Conservation (phyloP, 305 asterid genomes). For the Rubia tinctorum region DNA sequence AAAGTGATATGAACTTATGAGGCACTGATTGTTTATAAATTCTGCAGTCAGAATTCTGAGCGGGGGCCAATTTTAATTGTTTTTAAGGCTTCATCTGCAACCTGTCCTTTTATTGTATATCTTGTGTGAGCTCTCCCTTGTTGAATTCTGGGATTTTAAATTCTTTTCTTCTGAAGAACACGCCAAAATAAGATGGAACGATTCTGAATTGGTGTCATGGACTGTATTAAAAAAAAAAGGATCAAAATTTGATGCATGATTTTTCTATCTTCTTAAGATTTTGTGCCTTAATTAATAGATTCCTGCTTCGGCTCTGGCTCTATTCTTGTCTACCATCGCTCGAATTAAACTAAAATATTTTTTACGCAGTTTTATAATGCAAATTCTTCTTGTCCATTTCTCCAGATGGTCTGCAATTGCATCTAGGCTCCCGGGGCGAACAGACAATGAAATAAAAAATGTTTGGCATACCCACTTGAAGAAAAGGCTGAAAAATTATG, state of each 20-base stretch:
- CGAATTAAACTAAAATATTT: constrained; percentile 19
- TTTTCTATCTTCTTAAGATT: constrained; percentile 38
- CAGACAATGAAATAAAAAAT: constrained; percentile 94
- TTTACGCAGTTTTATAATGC: constrained; percentile 22
- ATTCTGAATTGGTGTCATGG: constrained; percentile 7
- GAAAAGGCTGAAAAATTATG: constrained; percentile 47
- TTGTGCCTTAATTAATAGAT: constrained; percentile 23
- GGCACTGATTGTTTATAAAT: neutral
- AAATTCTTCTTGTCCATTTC: constrained; percentile 19
- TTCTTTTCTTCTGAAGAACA: constrained; percentile 13
- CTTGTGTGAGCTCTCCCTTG: neutral
- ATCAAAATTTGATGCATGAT: neutral
- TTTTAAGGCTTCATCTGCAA: neutral
- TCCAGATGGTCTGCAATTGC: constrained; percentile 94
- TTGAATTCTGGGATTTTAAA: constrained; percentile 1
- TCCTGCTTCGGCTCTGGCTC: constrained; percentile 27
- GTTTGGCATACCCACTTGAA: constrained; percentile 95
- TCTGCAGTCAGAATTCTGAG: constrained; percentile 6
- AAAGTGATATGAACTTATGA: constrained; percentile 4
- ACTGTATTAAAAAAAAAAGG: neutral
- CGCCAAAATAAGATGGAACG: constrained; percentile 25
- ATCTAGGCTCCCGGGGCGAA: constrained; percentile 82
- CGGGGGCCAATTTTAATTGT: neutral
- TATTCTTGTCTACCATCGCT: constrained; percentile 25
- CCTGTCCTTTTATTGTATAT: neutral